Evolutionary conservation across 2,329 filamentous ascomycete genomes (phyloP), one percentile per base, ranked within the genome.

Genomic region (Fusarium sororula): DNA sequence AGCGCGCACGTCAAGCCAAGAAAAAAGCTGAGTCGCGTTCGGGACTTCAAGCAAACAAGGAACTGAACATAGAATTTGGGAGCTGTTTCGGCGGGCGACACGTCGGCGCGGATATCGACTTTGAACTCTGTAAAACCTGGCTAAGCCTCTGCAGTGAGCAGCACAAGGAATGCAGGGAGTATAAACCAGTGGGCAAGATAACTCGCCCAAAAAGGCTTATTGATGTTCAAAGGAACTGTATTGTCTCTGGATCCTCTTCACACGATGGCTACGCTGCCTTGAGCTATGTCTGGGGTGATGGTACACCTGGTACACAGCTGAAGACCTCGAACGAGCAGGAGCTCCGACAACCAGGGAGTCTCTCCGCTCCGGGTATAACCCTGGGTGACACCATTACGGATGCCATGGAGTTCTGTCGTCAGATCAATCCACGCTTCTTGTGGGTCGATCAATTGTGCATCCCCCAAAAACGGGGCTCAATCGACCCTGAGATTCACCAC

Each of bases 1-100:
- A 30, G 5, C 47, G 15, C 5, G 47, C 47, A n/a, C 22, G 22
- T 5, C 7, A 18, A n/a, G 20, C 18, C 14, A 50, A 30, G 47
- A n/a, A 30, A 50, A 5, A 50, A 18, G 47, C 28, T 0, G 20
- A 30, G 5, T 18, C 4, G 2, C 0, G 14, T 9, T n/a, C 10
- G 0, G 47, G 28, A n/a, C 28, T 30, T 8, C 0, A 17, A 5
- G 20, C 20, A 30, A 30, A 18, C 10, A 30, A 18, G 5, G 5
- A 30, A 7, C 5, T 30, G 0, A 30, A 30, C 7, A 7, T n/a
- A 3, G 4, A 18, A 9, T 50, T 50, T 30, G 11, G 14, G 10
- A 30, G 22, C 7, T 50, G 7, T 50, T 50, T 50, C 0, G 47
- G 22, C 1, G 28, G 47, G 15, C 7, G 28, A 1, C 7, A 3